Percentiles rank a stretch among this genome's conserved stretches.
Evolutionary conservation across 1,284 basidiomycete genomes (phyloP).

Genomic region (Leccinum pachyderme): DNA sequence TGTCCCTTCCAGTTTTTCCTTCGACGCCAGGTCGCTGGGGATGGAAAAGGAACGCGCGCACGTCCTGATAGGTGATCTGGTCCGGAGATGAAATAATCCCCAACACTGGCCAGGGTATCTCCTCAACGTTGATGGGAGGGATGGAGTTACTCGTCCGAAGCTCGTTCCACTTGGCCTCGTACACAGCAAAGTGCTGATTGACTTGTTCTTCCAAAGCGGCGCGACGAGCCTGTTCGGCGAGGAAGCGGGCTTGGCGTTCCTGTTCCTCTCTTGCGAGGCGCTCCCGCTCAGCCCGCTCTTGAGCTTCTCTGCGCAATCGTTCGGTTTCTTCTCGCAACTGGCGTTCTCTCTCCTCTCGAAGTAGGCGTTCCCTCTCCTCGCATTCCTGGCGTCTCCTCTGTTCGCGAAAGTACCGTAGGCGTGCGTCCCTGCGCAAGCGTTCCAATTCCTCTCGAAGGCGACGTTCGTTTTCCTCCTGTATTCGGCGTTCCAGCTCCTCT

Average conservation of each 20-base stretch:
- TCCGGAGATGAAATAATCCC: conserved; percentile 17
- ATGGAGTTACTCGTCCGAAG: conserved; percentile 26
- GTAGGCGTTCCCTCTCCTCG: neutral
- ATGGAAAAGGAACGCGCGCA: conserved; percentile 42
- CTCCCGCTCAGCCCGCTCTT: conserved; percentile 7
- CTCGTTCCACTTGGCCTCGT: conserved; percentile 42
- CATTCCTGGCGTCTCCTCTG: conserved; percentile 10
- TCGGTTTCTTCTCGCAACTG: conserved; percentile 5
- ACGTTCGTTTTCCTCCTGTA: conserved; percentile 6
- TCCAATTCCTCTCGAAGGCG: conserved; percentile 1
- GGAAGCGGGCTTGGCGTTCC: conserved; percentile 10
- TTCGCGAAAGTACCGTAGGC: conserved; percentile 2
- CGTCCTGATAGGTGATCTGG: conserved; percentile 30
- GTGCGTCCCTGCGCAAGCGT: neutral
- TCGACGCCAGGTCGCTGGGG: conserved; percentile 28
- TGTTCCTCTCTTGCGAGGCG: conserved; percentile 14
- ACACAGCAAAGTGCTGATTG: conserved; percentile 20
- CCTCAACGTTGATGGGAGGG: conserved; percentile 24
- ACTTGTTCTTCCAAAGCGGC: conserved; percentile 7
- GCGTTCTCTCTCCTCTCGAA: conserved; percentile 6
- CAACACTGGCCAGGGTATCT: conserved; percentile 50
- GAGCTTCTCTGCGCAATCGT: conserved; percentile 1
- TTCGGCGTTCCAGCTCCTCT: conserved; percentile 8
- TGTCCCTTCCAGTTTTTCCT: conserved; percentile 36
- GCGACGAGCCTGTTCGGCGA: conserved; percentile 13